Evolutionary conservation across 805 yeast genomes (phyloP), one percentile per base, ranked within the genome.

Genomic region (Wickerhamomyces subpelliculosus): DNA sequence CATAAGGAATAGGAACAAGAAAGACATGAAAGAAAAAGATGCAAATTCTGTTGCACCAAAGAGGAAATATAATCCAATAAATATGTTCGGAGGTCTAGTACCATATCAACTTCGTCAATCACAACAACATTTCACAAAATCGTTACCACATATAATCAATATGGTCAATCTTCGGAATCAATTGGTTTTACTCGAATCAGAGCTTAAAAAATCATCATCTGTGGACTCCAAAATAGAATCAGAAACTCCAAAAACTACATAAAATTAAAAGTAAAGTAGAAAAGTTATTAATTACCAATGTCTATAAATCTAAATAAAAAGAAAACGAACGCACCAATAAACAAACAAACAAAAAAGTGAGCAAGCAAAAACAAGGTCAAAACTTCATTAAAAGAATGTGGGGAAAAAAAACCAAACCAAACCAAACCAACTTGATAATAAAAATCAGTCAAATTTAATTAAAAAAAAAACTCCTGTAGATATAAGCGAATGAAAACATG

Each of bases 31-130:
- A 13, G 33, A 29, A 33, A 37, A 36, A 5, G 18, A 8, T 26
- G 24, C 30, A 33, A 35, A 33, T 10, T 14, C 5, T 13, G 16
- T 13, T 11, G 35, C 20, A 29, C 33, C 22, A 25, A 10, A 40
- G 36, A 24, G 27, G 25, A 41, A 25, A 29, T 47, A 50, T 29
- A 64, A 66, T 38, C 73, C 73, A 1, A 51, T 70, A 9, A 39
- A 58, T 27, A 74, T 70, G 63, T 71, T 75, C 54, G 75, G 75
- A 2, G 67, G 66, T 0, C 51, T 75, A 27, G 74, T 67, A 3
- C 74, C 79, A 5, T 32, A 43, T 28, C 62, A 62, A 27, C 50
- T 75, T 19, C 54, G 64, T 6, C 38, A 44, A 22, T 59, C 74
- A 2, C 75, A 71, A 46, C 31, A 19, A 1, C 46, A 49, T 22